Evolutionary conservation across 306 rosid species (phyloP).

Genomic region (Medicago truncatula): DNA sequence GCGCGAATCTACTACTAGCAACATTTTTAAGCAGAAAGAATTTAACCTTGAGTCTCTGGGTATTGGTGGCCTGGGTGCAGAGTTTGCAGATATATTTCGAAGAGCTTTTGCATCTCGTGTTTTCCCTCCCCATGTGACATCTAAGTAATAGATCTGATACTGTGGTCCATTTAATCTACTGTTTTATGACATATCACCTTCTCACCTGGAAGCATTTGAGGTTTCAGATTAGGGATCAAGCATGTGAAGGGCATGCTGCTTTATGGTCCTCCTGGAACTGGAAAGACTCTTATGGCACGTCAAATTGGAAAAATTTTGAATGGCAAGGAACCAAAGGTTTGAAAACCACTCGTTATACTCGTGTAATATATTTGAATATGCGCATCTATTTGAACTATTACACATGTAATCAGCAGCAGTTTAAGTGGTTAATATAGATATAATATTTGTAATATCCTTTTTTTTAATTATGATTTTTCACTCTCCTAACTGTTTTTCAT

Average conservation of each 20-base stretch:
- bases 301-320: slow-evolving; percentile 97
- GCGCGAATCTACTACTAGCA: slow-evolving; percentile 92
- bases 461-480: slow-evolving; percentile 15
- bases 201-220: slow-evolving; percentile 50
- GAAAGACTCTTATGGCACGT: slow-evolving; percentile 99
- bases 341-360: slow-evolving; percentile 39
- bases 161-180: slow-evolving; percentile 24
- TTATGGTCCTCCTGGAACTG: slow-evolving; percentile 99
- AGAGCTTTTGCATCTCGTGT: slow-evolving; percentile 99
- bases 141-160: slow-evolving; percentile 66
- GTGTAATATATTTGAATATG: slow-evolving; percentile 28
- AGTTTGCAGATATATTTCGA: slow-evolving; percentile 96
- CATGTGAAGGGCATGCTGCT: slow-evolving; percentile 99
- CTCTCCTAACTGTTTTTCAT: slow-evolving; percentile 26
- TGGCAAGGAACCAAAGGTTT: slow-evolving; percentile 98
- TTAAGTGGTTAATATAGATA: slow-evolving; percentile 8
- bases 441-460: slow-evolving; percentile 4
- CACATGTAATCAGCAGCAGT: slow-evolving; percentile 6
- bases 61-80: slow-evolving; percentile 92
- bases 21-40: slow-evolving; percentile 87
- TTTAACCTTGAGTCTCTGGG: slow-evolving; percentile 93
- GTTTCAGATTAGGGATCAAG: slow-evolving; percentile 90
- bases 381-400: slow-evolving; percentile 26
- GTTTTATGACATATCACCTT: slow-evolving; percentile 35
- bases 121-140: slow-evolving; percentile 93